phyloP scores from a whole-genome alignment of 2,329 filamentous ascomycete species.

The Colletotrichum liaoningense region DNA sequence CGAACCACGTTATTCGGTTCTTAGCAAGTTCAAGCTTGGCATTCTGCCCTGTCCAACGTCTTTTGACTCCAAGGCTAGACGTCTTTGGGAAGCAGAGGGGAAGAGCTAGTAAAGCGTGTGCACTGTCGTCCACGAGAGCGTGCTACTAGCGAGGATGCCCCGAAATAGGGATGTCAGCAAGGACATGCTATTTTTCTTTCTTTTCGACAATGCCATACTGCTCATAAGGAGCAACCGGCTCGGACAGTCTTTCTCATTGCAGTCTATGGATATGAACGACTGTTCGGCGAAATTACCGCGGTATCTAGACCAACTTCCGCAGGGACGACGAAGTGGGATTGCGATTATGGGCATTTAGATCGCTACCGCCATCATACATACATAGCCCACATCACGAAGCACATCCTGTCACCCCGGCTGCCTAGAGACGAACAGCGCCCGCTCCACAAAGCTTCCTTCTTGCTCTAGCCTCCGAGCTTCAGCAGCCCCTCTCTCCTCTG shows the following conservation, averaged over 20 bases:
- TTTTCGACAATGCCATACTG: too few species aligned
- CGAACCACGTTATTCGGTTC: not conserved
- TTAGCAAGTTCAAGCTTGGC: not conserved
- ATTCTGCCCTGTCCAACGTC: constrained; percentile 3
- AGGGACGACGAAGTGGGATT: not conserved
- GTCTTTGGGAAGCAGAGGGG: not conserved
- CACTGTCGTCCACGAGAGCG: constrained; percentile 4
- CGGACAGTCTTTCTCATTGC: not conserved
- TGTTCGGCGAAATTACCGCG: not conserved
- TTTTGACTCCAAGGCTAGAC: not conserved
- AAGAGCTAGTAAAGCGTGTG: constrained; percentile 3
- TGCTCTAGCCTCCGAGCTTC: not conserved
- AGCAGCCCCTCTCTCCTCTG: not conserved
- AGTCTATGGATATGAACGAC: not conserved
- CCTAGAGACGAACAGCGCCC: not conserved
- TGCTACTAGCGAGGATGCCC: constrained; percentile 4
- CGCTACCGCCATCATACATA: not conserved
- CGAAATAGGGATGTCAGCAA: not conserved
- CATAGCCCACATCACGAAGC: not conserved
- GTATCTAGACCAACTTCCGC: not conserved
- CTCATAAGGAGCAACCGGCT: not conserved
- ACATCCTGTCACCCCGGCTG: not conserved
- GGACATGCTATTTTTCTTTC: not conserved
- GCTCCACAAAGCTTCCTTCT: constrained; percentile 7
- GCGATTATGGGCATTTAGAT: not conserved